Percentiles rank a stretch among this genome's conserved stretches.
Conservation (phyloP, 2,329 filamentous ascomycete genomes). For the Fusarium sp. region DNA sequence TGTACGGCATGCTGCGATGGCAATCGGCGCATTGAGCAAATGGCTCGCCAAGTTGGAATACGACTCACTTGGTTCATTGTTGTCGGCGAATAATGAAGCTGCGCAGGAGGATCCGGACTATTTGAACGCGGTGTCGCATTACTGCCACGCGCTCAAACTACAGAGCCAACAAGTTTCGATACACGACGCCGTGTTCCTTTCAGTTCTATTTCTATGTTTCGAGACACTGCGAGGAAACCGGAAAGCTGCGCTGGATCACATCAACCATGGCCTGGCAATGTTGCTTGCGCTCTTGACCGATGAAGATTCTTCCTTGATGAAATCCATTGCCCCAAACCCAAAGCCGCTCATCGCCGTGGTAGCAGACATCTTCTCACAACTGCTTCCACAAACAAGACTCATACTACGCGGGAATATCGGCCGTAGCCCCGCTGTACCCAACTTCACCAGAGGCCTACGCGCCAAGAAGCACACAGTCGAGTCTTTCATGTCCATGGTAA, state of each 20-base stretch:
- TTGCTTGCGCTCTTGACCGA: conserved; percentile 46
- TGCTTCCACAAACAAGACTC: conserved; percentile 18
- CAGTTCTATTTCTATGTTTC: conserved; percentile 45
- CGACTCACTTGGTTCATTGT: neutral
- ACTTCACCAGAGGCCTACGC: conserved; percentile 25
- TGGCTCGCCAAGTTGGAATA: conserved; percentile 7
- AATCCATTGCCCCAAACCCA: conserved; percentile 31
- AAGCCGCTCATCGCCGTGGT: conserved; percentile 29
- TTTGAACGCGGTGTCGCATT: conserved; percentile 47
- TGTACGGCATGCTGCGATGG: conserved; percentile 46
- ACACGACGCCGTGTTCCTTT: conserved; percentile 45
- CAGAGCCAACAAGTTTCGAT: conserved; percentile 40
- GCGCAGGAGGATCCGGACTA: conserved; percentile 34
- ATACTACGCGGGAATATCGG: conserved; percentile 22
- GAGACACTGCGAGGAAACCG: conserved; percentile 44
- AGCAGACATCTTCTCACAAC: conserved; percentile 26
- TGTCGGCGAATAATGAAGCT: neutral
- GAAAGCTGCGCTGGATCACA: conserved; percentile 46
- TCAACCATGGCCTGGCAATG: conserved; percentile 49
- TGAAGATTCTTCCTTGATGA: conserved; percentile 5
- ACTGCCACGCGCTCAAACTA: conserved; percentile 47
- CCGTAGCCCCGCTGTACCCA: conserved; percentile 19
- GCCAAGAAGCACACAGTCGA: conserved; percentile 28
- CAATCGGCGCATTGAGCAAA: conserved; percentile 43
- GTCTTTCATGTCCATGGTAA: conserved; percentile 27